Conservation (phyloP, 2,329 filamentous ascomycete species). For the Pseudocercospora musae region DNA sequence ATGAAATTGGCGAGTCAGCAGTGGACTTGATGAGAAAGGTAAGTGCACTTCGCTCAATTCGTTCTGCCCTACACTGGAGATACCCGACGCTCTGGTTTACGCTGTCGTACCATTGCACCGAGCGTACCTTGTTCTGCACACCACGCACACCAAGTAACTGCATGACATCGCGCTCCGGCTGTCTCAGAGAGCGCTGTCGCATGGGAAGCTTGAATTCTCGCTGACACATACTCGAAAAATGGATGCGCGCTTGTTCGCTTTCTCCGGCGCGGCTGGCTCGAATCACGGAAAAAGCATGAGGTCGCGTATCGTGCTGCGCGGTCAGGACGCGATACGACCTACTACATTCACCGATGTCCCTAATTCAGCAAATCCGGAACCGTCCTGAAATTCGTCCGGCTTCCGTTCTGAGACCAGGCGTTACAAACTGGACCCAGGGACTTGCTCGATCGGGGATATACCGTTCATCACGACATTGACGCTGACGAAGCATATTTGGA, state of each 20-base stretch:
- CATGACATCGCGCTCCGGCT: neutral
- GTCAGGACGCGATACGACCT: neutral
- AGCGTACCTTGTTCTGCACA: neutral
- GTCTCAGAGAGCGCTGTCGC: neutral
- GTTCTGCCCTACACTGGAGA: neutral
- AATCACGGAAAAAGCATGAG: neutral
- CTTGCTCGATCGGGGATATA: too few relatives aligned
- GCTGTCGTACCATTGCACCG: neutral
- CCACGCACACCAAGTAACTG: neutral
- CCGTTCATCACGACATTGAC: neutral
- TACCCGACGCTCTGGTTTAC: neutral
- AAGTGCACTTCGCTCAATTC: slow-evolving; percentile 29
- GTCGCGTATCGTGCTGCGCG: neutral
- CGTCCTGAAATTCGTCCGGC: too few relatives aligned
- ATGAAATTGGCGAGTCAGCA: slow-evolving; percentile 70
- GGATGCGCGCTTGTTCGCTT: neutral
- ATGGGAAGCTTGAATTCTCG: slow-evolving; percentile 7
- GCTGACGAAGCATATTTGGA: neutral
- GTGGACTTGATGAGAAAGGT: slow-evolving; percentile 82
- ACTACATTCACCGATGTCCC: too few relatives aligned
- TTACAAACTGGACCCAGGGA: too few relatives aligned
- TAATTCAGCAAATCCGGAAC: too few relatives aligned
- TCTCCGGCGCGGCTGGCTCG: neutral
- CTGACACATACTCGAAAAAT: neutral
- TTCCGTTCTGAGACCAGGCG: too few relatives aligned